Conservation (phyloP, 1,284 basidiomycete genomes). For the Ceratobasidium sp. region DNA sequence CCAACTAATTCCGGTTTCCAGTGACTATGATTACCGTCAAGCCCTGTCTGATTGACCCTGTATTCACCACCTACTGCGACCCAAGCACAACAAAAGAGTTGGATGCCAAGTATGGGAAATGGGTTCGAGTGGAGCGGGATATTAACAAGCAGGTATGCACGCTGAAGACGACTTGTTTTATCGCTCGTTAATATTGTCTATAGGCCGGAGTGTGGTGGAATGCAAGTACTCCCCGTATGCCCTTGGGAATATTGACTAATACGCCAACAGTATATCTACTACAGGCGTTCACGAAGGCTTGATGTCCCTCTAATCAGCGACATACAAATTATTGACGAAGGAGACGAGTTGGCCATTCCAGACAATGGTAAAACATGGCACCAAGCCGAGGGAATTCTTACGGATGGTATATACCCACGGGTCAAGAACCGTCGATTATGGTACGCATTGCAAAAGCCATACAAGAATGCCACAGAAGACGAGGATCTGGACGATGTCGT, state of each 20-base stretch:
- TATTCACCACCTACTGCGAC: constrained; percentile 64
- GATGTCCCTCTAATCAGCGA: constrained; percentile 62
- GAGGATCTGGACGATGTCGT: constrained; percentile 66
- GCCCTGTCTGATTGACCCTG: constrained; percentile 72
- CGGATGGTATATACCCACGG: constrained; percentile 58
- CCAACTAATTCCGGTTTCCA: constrained; percentile 32
- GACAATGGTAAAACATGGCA: constrained; percentile 58
- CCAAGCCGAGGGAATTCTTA: constrained; percentile 61
- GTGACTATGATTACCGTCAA: constrained; percentile 79
- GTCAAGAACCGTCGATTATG: constrained; percentile 68
- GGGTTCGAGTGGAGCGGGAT: constrained; percentile 83
- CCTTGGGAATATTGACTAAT: neutral
- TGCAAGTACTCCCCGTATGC: constrained; percentile 37
- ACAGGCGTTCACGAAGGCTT: constrained; percentile 79
- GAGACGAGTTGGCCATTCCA: constrained; percentile 54
- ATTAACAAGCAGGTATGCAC: constrained; percentile 58
- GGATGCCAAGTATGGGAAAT: constrained; percentile 82
- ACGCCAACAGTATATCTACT: constrained; percentile 69
- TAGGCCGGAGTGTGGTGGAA: constrained; percentile 59
- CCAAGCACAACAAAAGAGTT: constrained; percentile 72
- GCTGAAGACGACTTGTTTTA: neutral
- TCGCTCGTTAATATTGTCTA: neutral
- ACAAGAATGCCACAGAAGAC: constrained; percentile 61
- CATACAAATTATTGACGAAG: constrained; percentile 49
- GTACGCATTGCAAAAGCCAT: constrained; percentile 73